Evolutionary conservation across 176 grass and related monocot species (phyloP).

Genomic region (Rhynchospora pubera): DNA sequence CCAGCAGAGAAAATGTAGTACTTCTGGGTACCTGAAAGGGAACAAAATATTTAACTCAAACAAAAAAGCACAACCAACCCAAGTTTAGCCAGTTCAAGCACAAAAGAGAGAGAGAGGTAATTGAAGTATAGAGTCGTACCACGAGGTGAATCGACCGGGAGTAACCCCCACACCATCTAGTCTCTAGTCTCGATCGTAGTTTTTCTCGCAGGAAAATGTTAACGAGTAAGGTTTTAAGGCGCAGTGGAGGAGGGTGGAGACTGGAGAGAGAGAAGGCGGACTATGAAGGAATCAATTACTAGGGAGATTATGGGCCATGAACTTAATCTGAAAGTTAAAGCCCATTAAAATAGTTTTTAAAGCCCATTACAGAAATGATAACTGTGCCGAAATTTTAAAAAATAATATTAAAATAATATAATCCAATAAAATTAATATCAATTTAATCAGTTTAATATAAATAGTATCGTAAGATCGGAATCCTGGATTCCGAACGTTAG

Average conservation of each 20-base stretch:
- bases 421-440: no score
- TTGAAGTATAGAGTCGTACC: conserved; percentile 28
- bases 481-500: no score
- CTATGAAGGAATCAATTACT: not conserved
- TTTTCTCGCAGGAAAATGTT: not conserved
- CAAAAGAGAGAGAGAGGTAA: not conserved
- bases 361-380: no score
- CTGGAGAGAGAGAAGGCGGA: not conserved
- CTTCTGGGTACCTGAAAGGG: conserved; percentile 46
- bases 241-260: not conserved
- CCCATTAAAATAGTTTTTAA: not conserved
- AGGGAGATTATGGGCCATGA: not conserved
- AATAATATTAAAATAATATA: no score
- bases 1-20: conserved; percentile 70
- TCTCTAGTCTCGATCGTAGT: not conserved
- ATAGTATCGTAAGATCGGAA: no score
- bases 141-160: conserved; percentile 44
- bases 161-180: conserved; percentile 76
- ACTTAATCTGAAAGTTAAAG: not conserved
- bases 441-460: no score
- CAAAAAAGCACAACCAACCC: conserved; percentile 1
- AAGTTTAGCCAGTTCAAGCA: not conserved
- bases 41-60: not conserved
- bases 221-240: not conserved
- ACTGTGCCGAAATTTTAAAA: no score